Evolutionary conservation across 345 rosid genomes (phyloP), one percentile per base, ranked within the genome.

Genomic region (Rubroshorea leprosula): DNA sequence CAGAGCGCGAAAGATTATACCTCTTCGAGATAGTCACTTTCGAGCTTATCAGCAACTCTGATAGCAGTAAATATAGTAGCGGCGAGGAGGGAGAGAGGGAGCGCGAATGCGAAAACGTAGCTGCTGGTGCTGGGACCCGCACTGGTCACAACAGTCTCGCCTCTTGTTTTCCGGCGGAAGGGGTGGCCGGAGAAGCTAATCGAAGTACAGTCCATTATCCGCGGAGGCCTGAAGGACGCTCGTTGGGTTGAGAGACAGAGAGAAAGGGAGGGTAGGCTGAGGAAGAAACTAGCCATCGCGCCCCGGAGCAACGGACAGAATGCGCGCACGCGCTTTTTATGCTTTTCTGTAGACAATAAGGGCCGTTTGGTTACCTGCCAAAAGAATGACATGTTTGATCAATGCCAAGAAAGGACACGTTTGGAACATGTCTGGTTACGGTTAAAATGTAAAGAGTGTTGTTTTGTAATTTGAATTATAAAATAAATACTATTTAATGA

Each of bases 31-130:
- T 70, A 92, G 26, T 86, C 76, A 24, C 58, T 25, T 55, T 88
- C 96, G 50, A 88, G 96, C 73, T 72, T 72, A 65, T 88, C 95
- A 51, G 90, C 80, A 43, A 91, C 70, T 71, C 60, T 79, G 11
- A 74, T 58, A 13, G 96, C 82, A 68, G 88, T 69, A 51, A 85
- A 75, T 68, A 84, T 55, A 29, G 98, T 91, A 72, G 53, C 70
- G 5, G 78, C 82, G 13, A 91, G 74, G 41, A 91, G 89, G 56
- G 95, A 70, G 16, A 87, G 66, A 6, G 95, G 98, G 26, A 92
- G 65, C 35, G 75, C 72, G 67, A 86, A 66, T 0, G 96, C 96
- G 35, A 78, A 71, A n/a, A 77, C 55, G 67, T 79, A 82, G 81
- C 77, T 83, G 71, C 51, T 74, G 58, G 74, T 49, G 69, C 78